Evolutionary conservation across 106 monocot genomes (phyloP), one percentile per base, ranked within the genome.

Genomic region (Gastrodia elata): DNA sequence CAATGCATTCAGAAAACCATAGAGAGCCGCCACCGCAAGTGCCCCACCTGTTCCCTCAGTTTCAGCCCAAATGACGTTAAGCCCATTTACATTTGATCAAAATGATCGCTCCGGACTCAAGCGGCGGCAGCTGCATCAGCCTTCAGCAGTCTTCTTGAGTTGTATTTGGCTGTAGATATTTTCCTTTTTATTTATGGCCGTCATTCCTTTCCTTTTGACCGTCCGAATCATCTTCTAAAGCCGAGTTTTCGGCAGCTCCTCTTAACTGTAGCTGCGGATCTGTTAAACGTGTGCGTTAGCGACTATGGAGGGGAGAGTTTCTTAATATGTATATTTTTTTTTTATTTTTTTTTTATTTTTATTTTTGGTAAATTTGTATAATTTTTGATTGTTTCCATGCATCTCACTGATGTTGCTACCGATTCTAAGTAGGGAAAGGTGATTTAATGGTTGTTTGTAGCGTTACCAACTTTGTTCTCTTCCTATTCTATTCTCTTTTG

Each of bases 31-130:
- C 92, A 93, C 32, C 81, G 86, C 5, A 93, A 88, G 80, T 98
- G 97, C 64, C 97, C 97, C 2, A 78, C 86, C 9, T 93, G 97
- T 83, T 44, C 69, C 0, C 57, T 34, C 8, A 93, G 84, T 42
- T 98, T 98, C 48, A 90, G 90, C 22, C 82, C 83, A 16, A 98
- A 88, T 71, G 97, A 93, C 80, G 93, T 98, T 64, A 97, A 97
- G 65, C 83, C 92, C 27, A 90, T 93, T 68, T 98, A 98, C 71
- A 93, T 93, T 57, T 93, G 76, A 86, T 70, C 56, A 24, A 7
- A 4, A 1, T 2, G 9, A 28, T 25, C 28, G 8, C 2, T 59
- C 0, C 2, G 28, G 59, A 30, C 0, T 32, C 22, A 2, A 13
- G 22, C 32, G 4, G 27, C 11, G 10, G 6, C 6, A 28, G 57